Evolutionary conservation across 1,284 basidiomycete genomes (phyloP).

Genomic region (Boletellus deceptivus): DNA sequence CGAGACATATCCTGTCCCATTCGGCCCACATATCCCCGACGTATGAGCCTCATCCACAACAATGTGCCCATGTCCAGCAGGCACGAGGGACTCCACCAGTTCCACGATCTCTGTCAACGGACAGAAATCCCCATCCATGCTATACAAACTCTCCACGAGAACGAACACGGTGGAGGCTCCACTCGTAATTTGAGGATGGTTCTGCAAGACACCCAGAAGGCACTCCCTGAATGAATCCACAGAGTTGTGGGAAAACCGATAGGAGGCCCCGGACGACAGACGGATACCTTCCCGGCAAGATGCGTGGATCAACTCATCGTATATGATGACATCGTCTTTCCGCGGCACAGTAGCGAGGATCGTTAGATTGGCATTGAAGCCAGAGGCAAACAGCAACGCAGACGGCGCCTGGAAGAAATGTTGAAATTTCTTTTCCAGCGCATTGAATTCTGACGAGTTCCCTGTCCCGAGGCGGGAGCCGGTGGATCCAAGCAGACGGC

Average conservation of each 20-base stretch:
- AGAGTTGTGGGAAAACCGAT: slow-evolving; percentile 50
- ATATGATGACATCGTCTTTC: slow-evolving; percentile 50
- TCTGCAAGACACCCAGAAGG: slow-evolving; percentile 29
- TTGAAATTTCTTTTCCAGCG: slow-evolving; percentile 11
- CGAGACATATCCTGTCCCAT: slow-evolving; percentile 41
- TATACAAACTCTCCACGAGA: slow-evolving; percentile 59
- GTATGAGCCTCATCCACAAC: slow-evolving; percentile 60
- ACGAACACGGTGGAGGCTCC: slow-evolving; percentile 43
- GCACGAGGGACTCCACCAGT: slow-evolving; percentile 35
- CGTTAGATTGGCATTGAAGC: slow-evolving; percentile 60
- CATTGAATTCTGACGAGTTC: slow-evolving; percentile 35
- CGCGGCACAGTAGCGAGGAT: slow-evolving; percentile 54
- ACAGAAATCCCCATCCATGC: slow-evolving; percentile 65
- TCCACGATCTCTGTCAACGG: slow-evolving; percentile 46
- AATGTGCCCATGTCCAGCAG: slow-evolving; percentile 34
- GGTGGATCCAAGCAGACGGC: slow-evolving; percentile 48
- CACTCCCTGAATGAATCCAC: slow-evolving; percentile 26
- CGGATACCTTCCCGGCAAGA: slow-evolving; percentile 59
- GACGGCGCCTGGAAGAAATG: slow-evolving; percentile 28
- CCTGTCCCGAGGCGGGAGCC: slow-evolving; percentile 56
- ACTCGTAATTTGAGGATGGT: slow-evolving; percentile 19
- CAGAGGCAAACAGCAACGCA: slow-evolving; percentile 58
- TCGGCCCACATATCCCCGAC: slow-evolving; percentile 44
- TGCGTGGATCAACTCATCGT: slow-evolving; percentile 60
- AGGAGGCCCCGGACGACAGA: slow-evolving; percentile 31